Evolutionary conservation across 2,329 filamentous ascomycete species (phyloP).

Genomic region (Aspergillus calidoustus): DNA sequence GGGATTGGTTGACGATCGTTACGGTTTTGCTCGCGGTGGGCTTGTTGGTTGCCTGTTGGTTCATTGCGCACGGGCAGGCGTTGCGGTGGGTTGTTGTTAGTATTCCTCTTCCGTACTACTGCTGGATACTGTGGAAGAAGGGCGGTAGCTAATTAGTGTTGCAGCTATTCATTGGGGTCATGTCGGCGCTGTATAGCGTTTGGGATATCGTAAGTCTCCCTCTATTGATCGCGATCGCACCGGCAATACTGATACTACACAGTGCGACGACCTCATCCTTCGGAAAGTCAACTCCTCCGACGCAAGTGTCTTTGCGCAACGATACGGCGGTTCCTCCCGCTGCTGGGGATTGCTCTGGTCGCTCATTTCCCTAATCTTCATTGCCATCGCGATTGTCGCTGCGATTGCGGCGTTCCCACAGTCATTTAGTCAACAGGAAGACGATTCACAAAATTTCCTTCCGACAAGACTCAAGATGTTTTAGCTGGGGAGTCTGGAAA

Average conservation of each 20-base stretch:
- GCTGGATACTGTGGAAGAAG: not conserved
- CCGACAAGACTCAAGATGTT: constrained; percentile 40
- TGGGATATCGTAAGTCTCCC: constrained; percentile 71
- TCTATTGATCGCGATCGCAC: not conserved
- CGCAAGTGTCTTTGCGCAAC: constrained; percentile 76
- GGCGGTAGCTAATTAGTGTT: constrained; percentile 10
- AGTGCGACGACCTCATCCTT: constrained; percentile 79
- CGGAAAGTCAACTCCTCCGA: constrained; percentile 81
- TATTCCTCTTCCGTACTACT: constrained; percentile 21
- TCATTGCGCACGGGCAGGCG: constrained; percentile 75
- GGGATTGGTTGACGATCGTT: constrained; percentile 75
- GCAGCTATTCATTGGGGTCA: constrained; percentile 77
- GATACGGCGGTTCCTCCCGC: constrained; percentile 77
- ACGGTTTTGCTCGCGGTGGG: constrained; percentile 73
- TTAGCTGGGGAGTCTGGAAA: not conserved
- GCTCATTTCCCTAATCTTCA: constrained; percentile 71
- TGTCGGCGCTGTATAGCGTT: constrained; percentile 78
- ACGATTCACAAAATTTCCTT: constrained; percentile 71
- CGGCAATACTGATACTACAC: constrained; percentile 5
- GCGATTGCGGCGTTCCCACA: constrained; percentile 77
- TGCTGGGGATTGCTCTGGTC: constrained; percentile 84
- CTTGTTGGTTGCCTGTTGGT: constrained; percentile 75
- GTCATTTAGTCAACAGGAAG: constrained; percentile 68
- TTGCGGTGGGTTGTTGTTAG: constrained; percentile 71
- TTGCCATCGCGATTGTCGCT: constrained; percentile 74